Percentiles rank a stretch among this genome's conserved stretches.
Evolutionary conservation across 768 basidiomycete genomes (phyloP).

Genomic region (Lactifluus subvellereus): DNA sequence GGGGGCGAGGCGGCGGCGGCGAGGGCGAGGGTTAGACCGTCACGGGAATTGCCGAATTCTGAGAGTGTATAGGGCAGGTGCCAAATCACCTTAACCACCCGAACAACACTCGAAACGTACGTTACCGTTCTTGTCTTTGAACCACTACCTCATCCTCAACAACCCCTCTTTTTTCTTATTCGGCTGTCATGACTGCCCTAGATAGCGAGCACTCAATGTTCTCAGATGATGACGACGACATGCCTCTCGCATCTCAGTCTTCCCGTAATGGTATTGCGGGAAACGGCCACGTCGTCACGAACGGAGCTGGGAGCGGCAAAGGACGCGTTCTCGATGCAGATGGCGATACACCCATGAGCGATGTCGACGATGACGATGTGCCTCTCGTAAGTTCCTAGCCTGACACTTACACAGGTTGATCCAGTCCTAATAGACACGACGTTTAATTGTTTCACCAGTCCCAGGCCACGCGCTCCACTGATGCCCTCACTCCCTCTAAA

Average conservation of each 20-base stretch:
- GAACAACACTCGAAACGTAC: constrained; percentile 18
- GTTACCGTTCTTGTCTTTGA: constrained; percentile 21
- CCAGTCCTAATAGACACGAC: not conserved
- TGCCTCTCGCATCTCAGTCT: constrained; percentile 42
- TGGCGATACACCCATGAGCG: constrained; percentile 50
- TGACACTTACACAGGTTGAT: not conserved
- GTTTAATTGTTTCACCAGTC: constrained; percentile 38
- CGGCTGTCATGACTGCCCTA: constrained; percentile 4
- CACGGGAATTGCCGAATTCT: constrained; percentile 16
- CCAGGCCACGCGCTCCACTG: constrained; percentile 43
- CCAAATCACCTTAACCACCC: constrained; percentile 30
- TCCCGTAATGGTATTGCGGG: constrained; percentile 23
- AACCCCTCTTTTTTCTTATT: not conserved
- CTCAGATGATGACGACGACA: constrained; percentile 54
- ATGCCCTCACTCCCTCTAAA: constrained; percentile 35
- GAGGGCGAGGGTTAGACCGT: not conserved
- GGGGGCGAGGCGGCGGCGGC: not conserved
- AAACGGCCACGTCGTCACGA: constrained; percentile 42
- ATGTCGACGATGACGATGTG: constrained; percentile 52
- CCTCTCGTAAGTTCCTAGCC: constrained; percentile 54
- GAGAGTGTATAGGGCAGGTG: constrained; percentile 58
- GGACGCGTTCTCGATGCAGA: constrained; percentile 36
- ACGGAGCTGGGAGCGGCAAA: constrained; percentile 32
- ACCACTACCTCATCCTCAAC: constrained; percentile 10
- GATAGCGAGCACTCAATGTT: constrained; percentile 42